These are phyloP conservation scores for Dimargaris xerosporica DNA, from an alignment of 192 early-diverging fungal genomes.

Conservation along the genomic window DNA sequence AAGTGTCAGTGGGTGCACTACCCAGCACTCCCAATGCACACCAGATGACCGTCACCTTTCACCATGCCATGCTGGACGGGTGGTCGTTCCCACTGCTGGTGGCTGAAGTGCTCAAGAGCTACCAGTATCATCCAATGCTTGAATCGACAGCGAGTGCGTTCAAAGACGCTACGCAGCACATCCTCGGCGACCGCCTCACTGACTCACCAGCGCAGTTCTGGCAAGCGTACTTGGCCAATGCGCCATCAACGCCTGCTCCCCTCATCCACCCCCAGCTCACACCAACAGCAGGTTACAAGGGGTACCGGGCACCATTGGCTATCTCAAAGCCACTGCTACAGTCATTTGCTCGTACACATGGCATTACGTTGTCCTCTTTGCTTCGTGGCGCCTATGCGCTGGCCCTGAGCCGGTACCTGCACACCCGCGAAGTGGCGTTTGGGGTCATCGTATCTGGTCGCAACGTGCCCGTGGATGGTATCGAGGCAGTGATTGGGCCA, in stretches of 20 bases:
- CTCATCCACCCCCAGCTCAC: neutral
- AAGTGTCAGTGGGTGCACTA: neutral
- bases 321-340: neutral
- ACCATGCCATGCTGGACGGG: slow-evolving; percentile 8
- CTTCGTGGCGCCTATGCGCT: slow-evolving; percentile 2
- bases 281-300: neutral
- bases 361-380: neutral
- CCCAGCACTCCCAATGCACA: too few species aligned
- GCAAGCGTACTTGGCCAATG: neutral
- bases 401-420: neutral
- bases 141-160: too few species aligned
- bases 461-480: neutral
- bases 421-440: neutral
- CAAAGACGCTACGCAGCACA: too few species aligned
- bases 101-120: too few species aligned
- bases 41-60: neutral
- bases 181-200: too few species aligned
- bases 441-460: neutral
- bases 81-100: neutral
- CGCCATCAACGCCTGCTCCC: neutral
- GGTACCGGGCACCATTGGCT: neutral
- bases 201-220: too few species aligned
- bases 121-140: too few species aligned
- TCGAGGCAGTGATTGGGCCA: neutral
- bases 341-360: neutral